A percentile compares a stretch with the other conserved stretches of the same genome.
These are phyloP conservation scores for Aspergillus cavernicola DNA, from an alignment of 495 filamentous ascomycete genomes.

Conservation along the genomic window DNA sequence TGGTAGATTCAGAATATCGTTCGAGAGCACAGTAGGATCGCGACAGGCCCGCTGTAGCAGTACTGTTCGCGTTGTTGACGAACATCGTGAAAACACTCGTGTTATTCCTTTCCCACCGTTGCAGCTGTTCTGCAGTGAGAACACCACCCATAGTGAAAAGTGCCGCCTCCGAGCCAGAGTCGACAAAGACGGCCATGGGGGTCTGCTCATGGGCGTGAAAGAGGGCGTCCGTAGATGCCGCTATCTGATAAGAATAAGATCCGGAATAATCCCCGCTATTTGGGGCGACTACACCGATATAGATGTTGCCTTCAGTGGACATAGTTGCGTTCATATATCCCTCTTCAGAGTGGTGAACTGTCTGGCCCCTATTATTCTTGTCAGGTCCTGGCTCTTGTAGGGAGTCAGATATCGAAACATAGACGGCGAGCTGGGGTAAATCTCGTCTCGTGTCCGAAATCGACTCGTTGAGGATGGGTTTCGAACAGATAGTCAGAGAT, in stretches of 20 bases:
- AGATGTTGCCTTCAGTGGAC: constrained; percentile 56
- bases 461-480: constrained; percentile 53
- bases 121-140: constrained; percentile 51
- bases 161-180: constrained; percentile 73
- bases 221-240: constrained; percentile 71
- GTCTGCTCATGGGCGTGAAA: constrained; percentile 57
- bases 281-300: constrained; percentile 69
- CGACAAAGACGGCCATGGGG: constrained; percentile 63
- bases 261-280: constrained; percentile 53
- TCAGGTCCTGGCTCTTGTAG: constrained; percentile 67
- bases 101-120: constrained; percentile 49
- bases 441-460: constrained; percentile 17
- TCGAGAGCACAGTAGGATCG: constrained; percentile 72
- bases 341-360: constrained; percentile 39
- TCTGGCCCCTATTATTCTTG: constrained; percentile 38
- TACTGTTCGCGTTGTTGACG: constrained; percentile 61
- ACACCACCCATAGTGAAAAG: constrained; percentile 61
- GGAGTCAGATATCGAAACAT: constrained; percentile 61
- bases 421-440: constrained; percentile 73
- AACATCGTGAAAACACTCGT: constrained; percentile 72
- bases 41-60: constrained; percentile 60
- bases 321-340: constrained; percentile 54
- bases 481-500: constrained; percentile 75
- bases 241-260: constrained; percentile 71
- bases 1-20: constrained; percentile 56